Evolutionary conservation across 352 stramenopile genomes (phyloP).

Genomic region (Globisporangium sylvaticum): DNA sequence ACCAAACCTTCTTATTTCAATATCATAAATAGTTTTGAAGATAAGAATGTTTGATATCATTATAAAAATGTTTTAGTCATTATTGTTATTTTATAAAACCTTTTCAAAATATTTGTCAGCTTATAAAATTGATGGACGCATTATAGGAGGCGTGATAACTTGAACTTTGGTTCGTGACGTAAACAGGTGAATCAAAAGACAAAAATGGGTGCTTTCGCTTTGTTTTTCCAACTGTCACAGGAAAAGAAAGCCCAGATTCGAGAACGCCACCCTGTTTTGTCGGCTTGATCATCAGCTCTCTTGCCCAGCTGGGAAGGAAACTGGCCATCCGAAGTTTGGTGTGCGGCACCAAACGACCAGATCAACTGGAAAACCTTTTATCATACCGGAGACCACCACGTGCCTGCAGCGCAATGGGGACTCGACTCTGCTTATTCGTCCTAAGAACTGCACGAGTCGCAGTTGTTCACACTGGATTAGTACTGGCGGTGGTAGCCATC

Average conservation of each 20-base stretch:
- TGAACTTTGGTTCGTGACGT: slow-evolving; percentile 11
- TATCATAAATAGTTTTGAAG: no score
- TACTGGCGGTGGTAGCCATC: not conserved
- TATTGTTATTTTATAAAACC: no score
- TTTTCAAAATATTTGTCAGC: no score
- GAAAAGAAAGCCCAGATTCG: not conserved
- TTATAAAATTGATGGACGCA: no score
- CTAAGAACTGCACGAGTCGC: not conserved
- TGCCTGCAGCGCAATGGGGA: not conserved
- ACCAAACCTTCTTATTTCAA: no score
- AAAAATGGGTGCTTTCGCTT: not conserved
- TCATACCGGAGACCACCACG: not conserved
- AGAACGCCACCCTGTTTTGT: not conserved
- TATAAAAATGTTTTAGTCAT: no score
- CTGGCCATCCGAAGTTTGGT: not conserved
- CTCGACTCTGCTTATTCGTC: not conserved
- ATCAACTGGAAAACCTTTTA: not conserved
- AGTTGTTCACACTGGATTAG: not conserved
- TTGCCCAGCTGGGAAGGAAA: not conserved
- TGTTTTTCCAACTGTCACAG: not conserved
- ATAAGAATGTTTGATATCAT: no score
- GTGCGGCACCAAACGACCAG: not conserved
- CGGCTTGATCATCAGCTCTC: not conserved
- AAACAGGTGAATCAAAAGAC: not conserved
- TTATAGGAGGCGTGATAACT: not conserved